Evolutionary conservation across 2,329 filamentous ascomycete species (phyloP), one percentile per base, ranked within the genome.

Genomic region (Magnaporthiopsis incrustans): DNA sequence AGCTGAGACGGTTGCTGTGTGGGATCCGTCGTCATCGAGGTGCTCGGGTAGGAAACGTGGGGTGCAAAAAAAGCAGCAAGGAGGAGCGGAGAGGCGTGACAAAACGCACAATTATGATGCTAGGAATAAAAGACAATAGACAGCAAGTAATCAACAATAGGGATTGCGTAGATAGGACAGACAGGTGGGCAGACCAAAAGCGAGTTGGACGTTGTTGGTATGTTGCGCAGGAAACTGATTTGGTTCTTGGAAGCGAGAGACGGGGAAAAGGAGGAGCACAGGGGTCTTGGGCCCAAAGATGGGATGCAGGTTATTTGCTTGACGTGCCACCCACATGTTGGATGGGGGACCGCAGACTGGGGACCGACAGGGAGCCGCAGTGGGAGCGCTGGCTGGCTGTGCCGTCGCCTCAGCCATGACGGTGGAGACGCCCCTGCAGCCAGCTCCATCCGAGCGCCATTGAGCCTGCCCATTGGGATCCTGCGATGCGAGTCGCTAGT

Each of bases 1-100:
- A 30, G 61, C 61, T 62, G 61, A 57, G 61, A 62, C 61, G 53
- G 61, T 62, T 62, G 61, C 61, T n/a, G 61, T 62, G 61, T 57
- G 61, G 53, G 32, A 44, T 25, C 33, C 33, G 60, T 61, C 60
- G 60, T 61, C 60, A 53, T 33, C 33, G 14, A 44, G 32, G 32
- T 8, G 27, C 27, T 30, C 27, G 27, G 27, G 33, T 35, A 38
- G 56, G 15, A 61, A 61, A 50, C 56, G 60, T 61, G 60, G 60
- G 60, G 60, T 30, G 30, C 60, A 44, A 53, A 53, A 7, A 53
- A 53, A 53, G 7, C 44, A 53, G 44, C 22, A 44, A 44, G 4
- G 15, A 44, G 18, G 38, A 44, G 14, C 38, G 2, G 2, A n/a
- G 44, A 8, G 44, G n/a, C 44, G 22, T 22, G 44, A 53, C 44